These are phyloP conservation scores for Guadua angustifolia DNA, from an alignment of 176 grass and related monocot genomes.

Conservation along the genomic window DNA sequence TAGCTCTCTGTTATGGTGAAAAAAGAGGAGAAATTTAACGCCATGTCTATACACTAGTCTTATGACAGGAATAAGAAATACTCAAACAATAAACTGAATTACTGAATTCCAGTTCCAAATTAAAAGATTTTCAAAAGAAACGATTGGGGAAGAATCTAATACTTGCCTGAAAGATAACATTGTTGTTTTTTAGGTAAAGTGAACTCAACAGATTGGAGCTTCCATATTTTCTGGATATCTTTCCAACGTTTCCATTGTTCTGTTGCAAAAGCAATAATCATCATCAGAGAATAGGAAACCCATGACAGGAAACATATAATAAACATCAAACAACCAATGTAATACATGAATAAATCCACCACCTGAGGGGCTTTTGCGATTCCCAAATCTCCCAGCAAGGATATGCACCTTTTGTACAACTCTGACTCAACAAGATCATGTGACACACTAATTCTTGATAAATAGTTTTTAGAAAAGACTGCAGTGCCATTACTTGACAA, in stretches of 20 bases:
- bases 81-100: background rate
- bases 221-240: conserved; percentile 48
- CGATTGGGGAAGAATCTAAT: background rate
- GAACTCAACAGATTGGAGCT: conserved; percentile 58
- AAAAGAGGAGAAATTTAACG: conserved; percentile 28
- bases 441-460: conserved; percentile 68
- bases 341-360: conserved; percentile 47
- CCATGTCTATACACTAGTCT: background rate
- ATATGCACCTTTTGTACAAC: conserved; percentile 64
- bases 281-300: conserved; percentile 42
- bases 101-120: background rate
- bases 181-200: conserved; percentile 58
- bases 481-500: conserved; percentile 43
- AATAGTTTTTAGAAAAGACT: conserved; percentile 65
- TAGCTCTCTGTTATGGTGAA: conserved; percentile 71
- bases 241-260: conserved; percentile 43
- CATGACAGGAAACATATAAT: background rate
- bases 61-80: background rate
- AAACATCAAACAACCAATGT: conserved; percentile 19
- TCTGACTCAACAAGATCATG: conserved; percentile 73
- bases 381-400: conserved; percentile 58
- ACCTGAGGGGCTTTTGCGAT: conserved; percentile 45
- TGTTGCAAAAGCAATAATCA: conserved; percentile 41
- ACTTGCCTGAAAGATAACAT: conserved; percentile 69
- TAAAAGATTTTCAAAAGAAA: conserved; percentile 30